Evolutionary conservation across 306 rosid species (phyloP).

Genomic region (Spatholobus suberectus): DNA sequence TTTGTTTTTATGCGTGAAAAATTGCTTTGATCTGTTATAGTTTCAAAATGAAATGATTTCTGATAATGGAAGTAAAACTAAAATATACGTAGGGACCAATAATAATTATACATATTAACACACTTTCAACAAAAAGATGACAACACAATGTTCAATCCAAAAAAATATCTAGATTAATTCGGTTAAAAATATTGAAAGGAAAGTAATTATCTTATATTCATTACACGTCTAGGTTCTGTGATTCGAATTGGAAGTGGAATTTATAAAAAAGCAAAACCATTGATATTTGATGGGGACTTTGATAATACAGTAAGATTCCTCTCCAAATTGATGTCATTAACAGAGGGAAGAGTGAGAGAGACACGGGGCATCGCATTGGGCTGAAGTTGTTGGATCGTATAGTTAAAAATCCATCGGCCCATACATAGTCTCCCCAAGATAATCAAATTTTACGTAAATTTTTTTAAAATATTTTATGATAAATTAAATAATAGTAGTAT

Average conservation of each 20-base stretch:
- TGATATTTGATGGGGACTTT: constrained; percentile 5
- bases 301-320: neutral
- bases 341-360: neutral
- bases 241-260: neutral
- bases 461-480: neutral
- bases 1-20: too few species aligned
- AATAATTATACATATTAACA: too few species aligned
- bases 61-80: too few species aligned
- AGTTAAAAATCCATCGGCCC: neutral
- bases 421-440: neutral
- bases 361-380: neutral
- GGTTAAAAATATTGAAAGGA: neutral
- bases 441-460: neutral
- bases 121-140: too few species aligned
- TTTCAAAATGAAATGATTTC: too few species aligned
- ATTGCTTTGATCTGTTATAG: too few species aligned
- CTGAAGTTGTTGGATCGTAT: constrained; percentile 4
- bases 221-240: neutral
- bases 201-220: neutral
- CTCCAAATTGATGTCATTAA: neutral
- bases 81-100: too few species aligned
- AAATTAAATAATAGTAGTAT: too few species aligned
- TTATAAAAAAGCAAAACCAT: neutral
- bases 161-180: neutral
- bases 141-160: too few species aligned